Conservation (phyloP, 163 green algal genomes). For the Chloromonas sp. region DNA sequence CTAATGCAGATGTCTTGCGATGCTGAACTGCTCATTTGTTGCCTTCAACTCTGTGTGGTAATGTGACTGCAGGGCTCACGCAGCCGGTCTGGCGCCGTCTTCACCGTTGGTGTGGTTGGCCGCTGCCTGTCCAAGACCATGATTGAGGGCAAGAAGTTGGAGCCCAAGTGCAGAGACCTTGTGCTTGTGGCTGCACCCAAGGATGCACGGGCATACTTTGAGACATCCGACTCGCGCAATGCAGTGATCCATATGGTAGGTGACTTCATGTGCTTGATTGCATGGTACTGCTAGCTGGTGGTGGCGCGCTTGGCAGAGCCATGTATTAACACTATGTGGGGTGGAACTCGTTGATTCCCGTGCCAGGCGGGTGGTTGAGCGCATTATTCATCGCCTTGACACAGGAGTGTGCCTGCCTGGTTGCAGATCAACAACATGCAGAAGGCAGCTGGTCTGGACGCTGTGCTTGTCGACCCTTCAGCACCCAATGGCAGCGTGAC, state of each 20-base stretch:
- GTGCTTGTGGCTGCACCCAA: conserved; percentile 62
- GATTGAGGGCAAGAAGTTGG: conserved; percentile 51
- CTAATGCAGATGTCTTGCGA: too few species aligned
- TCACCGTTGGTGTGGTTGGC: conserved; percentile 68
- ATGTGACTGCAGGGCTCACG: conserved; percentile 24
- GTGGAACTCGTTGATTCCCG: too few species aligned
- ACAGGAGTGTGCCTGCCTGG: background rate
- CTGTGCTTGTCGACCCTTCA: conserved; percentile 37
- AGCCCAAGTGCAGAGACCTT: conserved; percentile 50
- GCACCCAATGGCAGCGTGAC: conserved; percentile 51
- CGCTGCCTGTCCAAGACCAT: conserved; percentile 65
- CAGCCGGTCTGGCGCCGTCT: conserved; percentile 38
- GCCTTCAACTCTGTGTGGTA: background rate
- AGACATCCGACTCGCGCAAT: conserved; percentile 34
- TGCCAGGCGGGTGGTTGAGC: too few species aligned
- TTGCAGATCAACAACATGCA: conserved; percentile 42
- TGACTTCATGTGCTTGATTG: background rate
- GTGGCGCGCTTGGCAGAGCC: too few species aligned
- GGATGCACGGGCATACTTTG: conserved; percentile 47
- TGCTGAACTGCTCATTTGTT: conserved; percentile 6
- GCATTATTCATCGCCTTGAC: too few species aligned
- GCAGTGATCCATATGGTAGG: conserved; percentile 43
- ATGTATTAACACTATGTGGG: too few species aligned
- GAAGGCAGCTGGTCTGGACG: conserved; percentile 41
- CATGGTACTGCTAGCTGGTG: too few species aligned